Evolutionary conservation across 345 rosid genomes (phyloP), one percentile per base, ranked within the genome.

Genomic region (Angophora floribunda): DNA sequence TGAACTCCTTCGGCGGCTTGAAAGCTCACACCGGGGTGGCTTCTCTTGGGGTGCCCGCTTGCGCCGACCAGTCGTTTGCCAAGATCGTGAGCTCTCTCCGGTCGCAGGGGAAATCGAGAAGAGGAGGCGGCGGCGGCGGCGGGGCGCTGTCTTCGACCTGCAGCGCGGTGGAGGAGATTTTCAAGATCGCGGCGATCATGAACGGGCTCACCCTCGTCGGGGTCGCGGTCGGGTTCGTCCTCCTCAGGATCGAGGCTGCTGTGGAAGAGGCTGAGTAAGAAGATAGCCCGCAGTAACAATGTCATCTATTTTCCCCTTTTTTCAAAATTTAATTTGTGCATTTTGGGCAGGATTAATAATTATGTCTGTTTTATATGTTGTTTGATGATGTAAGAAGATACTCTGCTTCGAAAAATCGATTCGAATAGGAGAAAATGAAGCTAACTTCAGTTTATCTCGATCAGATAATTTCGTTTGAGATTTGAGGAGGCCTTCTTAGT

Each of bases 1-100:
- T 93, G 86, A 95, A 91, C 88, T 85, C 92, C 7, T 92, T 86
- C 51, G 93, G 89, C 47, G 97, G 96, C 28, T 92, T 94, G 36
- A 94, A 93, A 79, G 94, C 96, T 85, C 89, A 89, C 44, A 93
- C 91, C 92, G 84, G 53, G 75, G 87, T 93, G 86, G 67, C 89
- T 52, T 89, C 93, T 26, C 85, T 94, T 1, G 95, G 95, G 13
- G 85, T 85, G 87, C 92, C 94, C 0, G 85, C 87, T 6, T 88
- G 89, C 89, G 67, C 90, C 1, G 90, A 93, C 87, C 93, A 84
- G 87, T 75, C 89, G 10, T 94, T 95, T 88, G 94, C 93, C 7
- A 91, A 91, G 85, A 63, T 94, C 13, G 91, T 95, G 79, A 91
- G 91, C 91, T 93, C 97, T 17, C 28, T 94, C 86, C 90, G 88